These are phyloP conservation scores for Globisporangium abappressorium DNA, from an alignment of 352 stramenopile genomes.

Conservation along the genomic window DNA sequence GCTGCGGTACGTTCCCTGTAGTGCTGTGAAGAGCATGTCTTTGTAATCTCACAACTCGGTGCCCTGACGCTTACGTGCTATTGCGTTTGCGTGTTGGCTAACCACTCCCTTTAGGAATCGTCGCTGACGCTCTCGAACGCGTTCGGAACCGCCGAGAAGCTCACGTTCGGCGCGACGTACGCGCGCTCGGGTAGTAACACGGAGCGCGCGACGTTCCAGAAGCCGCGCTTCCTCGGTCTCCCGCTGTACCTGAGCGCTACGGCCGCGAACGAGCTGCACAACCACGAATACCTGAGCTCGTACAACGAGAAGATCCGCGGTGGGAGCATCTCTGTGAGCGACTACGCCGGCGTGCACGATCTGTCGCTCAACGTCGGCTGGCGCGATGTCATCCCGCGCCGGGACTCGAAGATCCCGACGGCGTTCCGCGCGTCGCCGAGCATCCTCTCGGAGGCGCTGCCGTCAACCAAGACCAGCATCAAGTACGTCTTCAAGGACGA, in stretches of 20 bases:
- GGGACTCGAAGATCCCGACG: slow-evolving; percentile 81
- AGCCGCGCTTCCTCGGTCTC: slow-evolving; percentile 82
- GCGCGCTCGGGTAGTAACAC: slow-evolving; percentile 84
- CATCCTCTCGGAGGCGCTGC: slow-evolving; percentile 88
- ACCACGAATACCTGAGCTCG: slow-evolving; percentile 84
- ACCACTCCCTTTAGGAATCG: slow-evolving; percentile 49
- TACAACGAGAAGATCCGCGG: slow-evolving; percentile 88
- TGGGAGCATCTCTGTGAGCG: slow-evolving; percentile 80
- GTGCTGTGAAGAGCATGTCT: not conserved
- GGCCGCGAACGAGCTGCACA: slow-evolving; percentile 81
- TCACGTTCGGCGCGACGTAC: slow-evolving; percentile 79
- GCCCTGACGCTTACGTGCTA: slow-evolving; percentile 3
- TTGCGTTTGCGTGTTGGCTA: not conserved
- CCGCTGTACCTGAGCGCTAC: slow-evolving; percentile 76
- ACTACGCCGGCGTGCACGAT: slow-evolving; percentile 84
- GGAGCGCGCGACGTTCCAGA: slow-evolving; percentile 80
- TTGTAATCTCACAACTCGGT: not conserved
- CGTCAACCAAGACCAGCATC: slow-evolving; percentile 90
- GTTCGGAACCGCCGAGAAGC: slow-evolving; percentile 80
- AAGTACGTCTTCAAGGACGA: slow-evolving; percentile 93
- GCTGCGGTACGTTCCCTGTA: slow-evolving; percentile 40
- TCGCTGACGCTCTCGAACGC: slow-evolving; percentile 83
- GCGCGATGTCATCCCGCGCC: slow-evolving; percentile 84
- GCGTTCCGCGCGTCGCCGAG: slow-evolving; percentile 88
- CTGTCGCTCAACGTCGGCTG: slow-evolving; percentile 83